Evolutionary conservation across 495 filamentous ascomycete genomes (phyloP).

Genomic region (Patellaria atrata): DNA sequence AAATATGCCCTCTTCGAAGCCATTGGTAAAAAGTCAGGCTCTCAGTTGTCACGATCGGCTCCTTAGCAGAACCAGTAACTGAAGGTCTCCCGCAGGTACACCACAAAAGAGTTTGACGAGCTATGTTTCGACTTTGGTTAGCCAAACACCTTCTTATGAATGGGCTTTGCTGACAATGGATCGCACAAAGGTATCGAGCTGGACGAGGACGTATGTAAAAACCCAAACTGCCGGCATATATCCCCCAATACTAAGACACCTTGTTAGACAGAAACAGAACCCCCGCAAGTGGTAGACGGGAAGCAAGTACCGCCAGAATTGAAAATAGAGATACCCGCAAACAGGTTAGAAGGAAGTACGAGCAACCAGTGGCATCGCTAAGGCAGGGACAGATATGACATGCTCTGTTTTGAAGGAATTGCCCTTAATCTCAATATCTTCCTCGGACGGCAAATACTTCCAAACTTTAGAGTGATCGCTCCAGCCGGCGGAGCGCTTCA

Average conservation of each 20-base stretch:
- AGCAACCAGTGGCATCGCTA: not conserved
- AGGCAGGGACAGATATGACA: conserved; percentile 58
- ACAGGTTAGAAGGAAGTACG: conserved; percentile 41
- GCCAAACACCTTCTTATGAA: conserved; percentile 22
- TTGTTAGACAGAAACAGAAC: too few species aligned
- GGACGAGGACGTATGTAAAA: conserved; percentile 64
- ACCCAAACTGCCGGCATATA: conserved; percentile 12
- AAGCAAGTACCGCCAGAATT: conserved; percentile 80
- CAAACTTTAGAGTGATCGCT: conserved; percentile 60
- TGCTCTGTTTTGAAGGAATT: conserved; percentile 97
- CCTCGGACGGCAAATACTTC: conserved; percentile 53
- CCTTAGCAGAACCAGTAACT: conserved; percentile 1
- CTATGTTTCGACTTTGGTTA: conserved; percentile 95
- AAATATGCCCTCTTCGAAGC: conserved; percentile 90
- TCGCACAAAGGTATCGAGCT: conserved; percentile 64
- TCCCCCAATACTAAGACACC: too few species aligned
- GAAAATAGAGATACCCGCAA: conserved; percentile 97
- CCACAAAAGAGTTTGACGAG: conserved; percentile 86
- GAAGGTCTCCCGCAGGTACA: too few species aligned
- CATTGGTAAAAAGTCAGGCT: conserved; percentile 67
- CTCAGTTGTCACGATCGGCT: conserved; percentile 10
- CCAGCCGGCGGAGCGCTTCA: conserved; percentile 61
- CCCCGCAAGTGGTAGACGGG: conserved; percentile 60
- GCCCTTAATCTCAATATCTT: conserved; percentile 93
- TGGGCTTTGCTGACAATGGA: conserved; percentile 24